Base-by-base conservation (phyloP, 2,329 filamentous ascomycete genomes). In the Hymenoscyphus repandus region DNA sequence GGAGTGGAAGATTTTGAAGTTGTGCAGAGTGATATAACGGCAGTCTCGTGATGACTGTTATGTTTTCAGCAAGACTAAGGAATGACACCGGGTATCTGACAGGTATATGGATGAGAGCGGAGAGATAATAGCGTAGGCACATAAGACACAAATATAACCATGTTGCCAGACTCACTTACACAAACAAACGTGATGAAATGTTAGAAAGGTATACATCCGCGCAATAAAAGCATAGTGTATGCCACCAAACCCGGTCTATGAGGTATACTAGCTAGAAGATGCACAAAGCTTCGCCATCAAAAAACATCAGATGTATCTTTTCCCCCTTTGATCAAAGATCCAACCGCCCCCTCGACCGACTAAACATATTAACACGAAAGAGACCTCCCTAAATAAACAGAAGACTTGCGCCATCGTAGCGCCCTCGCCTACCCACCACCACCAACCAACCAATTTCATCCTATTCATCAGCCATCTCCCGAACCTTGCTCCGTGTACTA, bases 221-320 rank as follows among this genome's bases (percentile, higher is more conserved):
- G 22, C 22, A 7, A 27, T 27, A 37, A 37, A 37, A 37, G 34
- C 34, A 11, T 37, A 37, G 12, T 40, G 18, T 20, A 46, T 46
- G 56, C 52, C 49, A 53, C 48, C 22, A 27, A 27, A n/a, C 31
- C 50, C 43, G 49, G 38, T 58, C 54, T 58, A 58, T 51, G 41
- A 53, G 54, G 46, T 58, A 55, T 53, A 56, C 41, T 45, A 38
- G 30, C 47, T 44, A 38, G 27, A 38, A 54, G 50, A 49, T 45
- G 45, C 47, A 45, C 42, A 54, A 45, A n/a, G n/a, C n/a, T n/a
- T n/a, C n/a, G n/a, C n/a, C n/a, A n/a, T n/a, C n/a, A n/a, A 30
- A 12, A 18, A 39, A 40, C 10, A 13, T 20, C 18, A 45, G 30
- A 33, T 15, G 17, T 40, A 40, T 45, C 48, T 50, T 40, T 37